Evolutionary conservation across 2,329 filamentous ascomycete species (phyloP), one percentile per base, ranked within the genome.

Genomic region (Colletotrichum camelliae): DNA sequence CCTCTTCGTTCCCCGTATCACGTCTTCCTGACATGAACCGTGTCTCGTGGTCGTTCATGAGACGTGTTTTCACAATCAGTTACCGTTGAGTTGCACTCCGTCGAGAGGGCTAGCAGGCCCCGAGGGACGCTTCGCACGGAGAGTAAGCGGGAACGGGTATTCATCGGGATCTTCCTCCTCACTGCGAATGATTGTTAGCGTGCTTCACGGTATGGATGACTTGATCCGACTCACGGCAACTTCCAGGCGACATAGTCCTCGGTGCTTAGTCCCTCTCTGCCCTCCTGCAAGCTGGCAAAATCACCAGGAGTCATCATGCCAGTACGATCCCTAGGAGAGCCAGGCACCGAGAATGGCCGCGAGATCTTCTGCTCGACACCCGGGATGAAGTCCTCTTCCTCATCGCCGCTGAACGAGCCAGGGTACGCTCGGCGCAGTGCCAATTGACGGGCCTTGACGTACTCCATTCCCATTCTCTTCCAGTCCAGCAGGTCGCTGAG

Each of bases 261-360:
- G 1, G 97, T 98, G 87, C 91, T 97, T 80, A 99, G 87, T 1
- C 96, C 96, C 85, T 99, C 97, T 58, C 94, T 94, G 60, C 96
- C 95, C 86, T 99, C 97, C 86, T 98, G 97, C 72, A 99, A 88
- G 80, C 95, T 98, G 33, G 96, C 97, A 89, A 98, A 98, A 85
- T 99, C 97, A 62, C 97, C 97, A 9, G 97, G 97, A 1, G 97
- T 99, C 97, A 99, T 98, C 96, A 98, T 98, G 70, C 97, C 97
- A 58, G 94, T 94, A 39, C 96, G 92, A 83, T 98, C 96, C 77
- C 96, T 91, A 12, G 97, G 97, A 21, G 96, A 98, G 10, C 97
- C 97, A 3, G 97, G 97, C 67, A 98, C 96, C 4, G 96, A 98
- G 85, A 98, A 93, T 9, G 97, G 97, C 65, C 97, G 91, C 13